Base-by-base conservation (phyloP, 2,329 filamentous ascomycete species). In the Talaromyces sp. region DNA sequence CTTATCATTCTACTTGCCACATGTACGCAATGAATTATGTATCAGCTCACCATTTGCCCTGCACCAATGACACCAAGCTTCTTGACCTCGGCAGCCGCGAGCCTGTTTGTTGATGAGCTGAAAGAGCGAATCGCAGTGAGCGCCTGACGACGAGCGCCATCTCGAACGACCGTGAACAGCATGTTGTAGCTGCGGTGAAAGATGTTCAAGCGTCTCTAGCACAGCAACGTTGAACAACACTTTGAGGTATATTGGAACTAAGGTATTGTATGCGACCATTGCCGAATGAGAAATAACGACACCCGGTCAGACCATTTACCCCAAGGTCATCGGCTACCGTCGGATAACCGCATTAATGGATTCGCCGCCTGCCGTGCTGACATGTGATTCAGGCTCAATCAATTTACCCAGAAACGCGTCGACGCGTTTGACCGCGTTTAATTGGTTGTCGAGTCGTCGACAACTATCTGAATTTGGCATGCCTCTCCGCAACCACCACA, bases 61-160 rank as follows among this genome's bases (percentile, higher is more conserved):
- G 93, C 93, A 68, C 95, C 95, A 72, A 99, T 84, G 57, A 99
- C 93, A 72, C 93, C 95, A 46, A 99, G 80, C 68, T 86, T 89
- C 80, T 93, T 96, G 66, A 99, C 88, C 72, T 93, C 86, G 62
- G 88, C 86, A 65, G 81, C 81, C 66, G 86, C 86, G 69, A 83
- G 82, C 52, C 82, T 79, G 50, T 86, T 77, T 42, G 84, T 86
- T 40, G 84, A 86, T 37, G 87, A 87, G 80, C 89, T 93, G 79
- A 96, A 96, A 71, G 76, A 78, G 70, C 89, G 76, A 61, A 67
- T 66, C 60, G 74, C 74, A 64, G 75, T 75, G 35, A 75, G 73
- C 64, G 71, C 70, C 63, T 69, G 71, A 39, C 68, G 71, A 65
- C 69, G 68, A 60, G 74, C 65, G 9, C 68, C 58, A 35, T 68